phyloP scores from a whole-genome alignment of 805 yeast genomes.

The Saccharomyces cerevisiae region DNA sequence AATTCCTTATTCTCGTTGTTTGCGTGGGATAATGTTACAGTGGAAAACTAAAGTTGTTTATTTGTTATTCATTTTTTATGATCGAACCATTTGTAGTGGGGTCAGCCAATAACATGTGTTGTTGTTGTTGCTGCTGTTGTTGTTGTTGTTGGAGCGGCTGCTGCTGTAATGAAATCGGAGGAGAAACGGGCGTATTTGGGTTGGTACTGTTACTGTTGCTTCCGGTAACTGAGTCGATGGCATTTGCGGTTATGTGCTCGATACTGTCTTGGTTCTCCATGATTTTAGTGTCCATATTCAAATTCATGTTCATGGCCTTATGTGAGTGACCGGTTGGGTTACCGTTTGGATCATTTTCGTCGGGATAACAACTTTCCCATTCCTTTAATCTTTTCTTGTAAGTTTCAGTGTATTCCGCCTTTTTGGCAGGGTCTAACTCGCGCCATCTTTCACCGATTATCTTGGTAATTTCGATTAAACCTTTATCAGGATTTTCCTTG shows the following conservation, averaged over 20 bases:
- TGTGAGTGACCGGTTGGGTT: not conserved
- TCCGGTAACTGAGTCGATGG: not conserved
- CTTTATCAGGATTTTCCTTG: conserved; percentile 28
- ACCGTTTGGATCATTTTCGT: conserved; percentile 14
- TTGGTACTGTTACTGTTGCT: not conserved
- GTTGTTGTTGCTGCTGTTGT: not conserved
- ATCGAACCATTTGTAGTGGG: not conserved
- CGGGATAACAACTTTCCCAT: conserved; percentile 33
- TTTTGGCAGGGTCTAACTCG: conserved; percentile 20
- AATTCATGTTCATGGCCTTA: not conserved
- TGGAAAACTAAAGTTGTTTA: not conserved
- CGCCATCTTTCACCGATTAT: conserved; percentile 30
- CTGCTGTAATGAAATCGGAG: not conserved
- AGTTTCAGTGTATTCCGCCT: conserved; percentile 28
- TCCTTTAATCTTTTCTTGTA: conserved; percentile 32
- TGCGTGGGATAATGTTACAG: not conserved
- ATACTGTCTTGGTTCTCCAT: not conserved
- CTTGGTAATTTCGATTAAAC: conserved; percentile 30
- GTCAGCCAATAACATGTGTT: not conserved
- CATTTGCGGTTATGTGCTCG: not conserved
- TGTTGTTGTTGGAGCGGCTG: not conserved
- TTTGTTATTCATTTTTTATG: not conserved
- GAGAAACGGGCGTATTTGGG: not conserved
- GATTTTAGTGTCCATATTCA: not conserved
- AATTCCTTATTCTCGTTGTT: not conserved